Evolutionary conservation across 2,329 filamentous ascomycete species (phyloP).

Genomic region (Stenocarpella maydis): DNA sequence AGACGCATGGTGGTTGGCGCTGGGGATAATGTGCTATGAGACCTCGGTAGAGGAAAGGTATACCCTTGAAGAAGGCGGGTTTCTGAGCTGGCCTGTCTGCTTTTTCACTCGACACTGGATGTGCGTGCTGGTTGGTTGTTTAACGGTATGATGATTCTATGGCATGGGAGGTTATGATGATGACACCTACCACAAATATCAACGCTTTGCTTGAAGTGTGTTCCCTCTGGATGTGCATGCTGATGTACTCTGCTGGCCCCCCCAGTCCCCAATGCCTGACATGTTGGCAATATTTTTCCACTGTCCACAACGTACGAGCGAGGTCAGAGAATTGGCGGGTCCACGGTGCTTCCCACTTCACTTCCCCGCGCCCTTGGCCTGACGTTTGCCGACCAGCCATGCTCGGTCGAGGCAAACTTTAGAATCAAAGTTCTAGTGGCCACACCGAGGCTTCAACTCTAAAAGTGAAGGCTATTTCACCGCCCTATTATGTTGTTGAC

Average conservation of each 20-base stretch:
- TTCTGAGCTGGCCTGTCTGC: constrained; percentile 3
- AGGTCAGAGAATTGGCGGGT: background rate
- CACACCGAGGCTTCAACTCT: background rate
- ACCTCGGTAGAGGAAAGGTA: background rate
- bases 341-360: background rate
- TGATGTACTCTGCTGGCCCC: background rate
- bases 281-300: background rate
- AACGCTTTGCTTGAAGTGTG: background rate
- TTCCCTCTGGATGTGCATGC: too few species aligned
- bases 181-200: constrained; percentile 11
- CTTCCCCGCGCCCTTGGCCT: constrained; percentile 2
- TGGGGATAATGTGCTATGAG: background rate
- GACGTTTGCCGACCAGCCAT: background rate
- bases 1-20: background rate
- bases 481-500: background rate
- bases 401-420: background rate
- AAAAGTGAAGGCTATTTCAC: background rate
- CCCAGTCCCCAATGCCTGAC: background rate
- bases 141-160: background rate
- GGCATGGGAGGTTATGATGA: constrained; percentile 3
- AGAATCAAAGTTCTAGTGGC: constrained; percentile 6
- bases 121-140: background rate
- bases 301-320: too few species aligned
- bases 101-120: background rate
- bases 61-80: background rate